Base-by-base conservation (phyloP, 2,329 filamentous ascomycete genomes). In the Fusarium veterinarium region DNA sequence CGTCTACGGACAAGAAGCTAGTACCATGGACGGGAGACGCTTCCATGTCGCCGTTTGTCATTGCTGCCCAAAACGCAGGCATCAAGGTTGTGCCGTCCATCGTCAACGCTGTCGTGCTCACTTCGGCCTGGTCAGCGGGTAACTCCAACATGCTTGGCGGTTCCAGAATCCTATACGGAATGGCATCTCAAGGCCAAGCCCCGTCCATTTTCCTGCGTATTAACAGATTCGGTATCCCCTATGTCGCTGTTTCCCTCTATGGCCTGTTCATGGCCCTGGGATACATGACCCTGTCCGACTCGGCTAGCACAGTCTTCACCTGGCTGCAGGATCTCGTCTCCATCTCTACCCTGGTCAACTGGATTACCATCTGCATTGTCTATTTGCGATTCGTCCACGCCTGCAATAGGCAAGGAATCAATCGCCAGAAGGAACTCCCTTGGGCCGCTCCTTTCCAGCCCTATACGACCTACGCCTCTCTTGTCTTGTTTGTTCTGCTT, bases 381-480 rank as follows among this genome's bases (percentile, higher is more conserved):
- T 66, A 66, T 30, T 7, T 64, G 0, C 35, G 35, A 5, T 65
- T 65, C 20, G 59, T 46, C 19, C 42, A 55, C 13, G 57, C 46
- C 7, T 48, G 48, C 20, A 48, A 55, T 19, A 38, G 20, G 46
- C 41, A 65, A 37, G 62, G 35, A 0, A 55, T 65, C 1, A 17
- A 62, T 53, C 58, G 62, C 3, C 58, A 55, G 14, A 63, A 62
- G 8, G 58, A 65, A 16, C 62, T 65, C n/a, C 48, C 62, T 19
- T 65, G 31, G 28, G 49, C 14, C 2, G 48, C 62, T 28, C 62
- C 62, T 12, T 63, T 65, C 41, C 48, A 63, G 41, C 58, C 41
- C 3, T 63, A 48, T 11, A 37, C 37, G 0, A 55, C 28, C 6
- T 55, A 52, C 23, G 58, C 23, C 7, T 65, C 28, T 9, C 19